Base-by-base conservation (phyloP, 2,329 filamentous ascomycete genomes). In the Calonectria pauciramosa region DNA sequence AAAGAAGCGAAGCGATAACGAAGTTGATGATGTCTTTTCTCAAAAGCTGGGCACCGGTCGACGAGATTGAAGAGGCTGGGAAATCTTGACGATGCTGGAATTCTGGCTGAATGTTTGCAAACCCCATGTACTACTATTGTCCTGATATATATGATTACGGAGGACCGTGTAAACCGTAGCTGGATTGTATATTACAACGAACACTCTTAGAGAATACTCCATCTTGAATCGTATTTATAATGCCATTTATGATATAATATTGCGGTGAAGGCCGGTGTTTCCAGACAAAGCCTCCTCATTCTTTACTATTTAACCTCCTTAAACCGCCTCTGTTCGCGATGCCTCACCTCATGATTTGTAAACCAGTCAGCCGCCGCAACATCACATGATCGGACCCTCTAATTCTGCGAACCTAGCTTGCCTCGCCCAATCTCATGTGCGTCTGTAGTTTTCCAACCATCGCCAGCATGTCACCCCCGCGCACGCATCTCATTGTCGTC, bases 401-500 rank as follows among this genome's bases (percentile, higher is more conserved):
- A 49, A 60, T 59, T 59, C 54, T 28, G 54, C 41, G 28, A 36
- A 20, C 63, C 41, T 23, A 9, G 20, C 32, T 69, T 18, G 6
- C 54, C 54, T 23, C 30, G 2, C 11, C n/a, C 11, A 38, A 56
- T 28, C n/a, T n/a, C 56, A 36, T 56, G 23, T 18, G 59, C 41
- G 52, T 11, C 18, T 68, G 30, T 68, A 44, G 69, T 77, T 76
- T 74, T 75, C 71, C 74, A 26, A 73, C 74, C 63, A 44, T 26
- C n/a, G 47, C 49, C 38, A 75, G 30, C 52, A 79, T 78, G 73
- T 30, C 72, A 68, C 74, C 73, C 41, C 52, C 76, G 0, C 85
- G 86, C 34, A 84, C 84, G 7, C 89, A 94, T 77, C 89, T 97
- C 14, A 91, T 97, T 67, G 86, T 97, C 63, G 93, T 97, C 66